These are phyloP conservation scores for Heterobasidion irregulare DNA, from an alignment of 1,284 basidiomycete genomes.

Conservation along the genomic window DNA sequence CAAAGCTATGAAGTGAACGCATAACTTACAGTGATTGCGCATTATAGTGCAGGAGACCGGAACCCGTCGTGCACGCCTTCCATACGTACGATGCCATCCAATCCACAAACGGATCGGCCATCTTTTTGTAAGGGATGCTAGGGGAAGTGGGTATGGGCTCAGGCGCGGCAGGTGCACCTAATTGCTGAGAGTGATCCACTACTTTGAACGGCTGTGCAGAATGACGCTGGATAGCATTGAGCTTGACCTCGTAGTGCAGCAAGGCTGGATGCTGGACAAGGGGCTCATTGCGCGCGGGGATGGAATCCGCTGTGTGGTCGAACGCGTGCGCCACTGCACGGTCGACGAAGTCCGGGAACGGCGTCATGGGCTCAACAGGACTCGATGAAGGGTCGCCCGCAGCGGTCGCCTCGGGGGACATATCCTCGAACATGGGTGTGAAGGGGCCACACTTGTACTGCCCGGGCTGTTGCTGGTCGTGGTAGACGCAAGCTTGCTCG, in stretches of 20 bases:
- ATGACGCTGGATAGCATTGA: neutral
- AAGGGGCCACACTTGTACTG: constrained; percentile 41
- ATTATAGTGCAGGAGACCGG: constrained; percentile 39
- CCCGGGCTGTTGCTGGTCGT: constrained; percentile 6
- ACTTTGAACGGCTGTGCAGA: neutral
- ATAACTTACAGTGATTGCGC: constrained; percentile 21
- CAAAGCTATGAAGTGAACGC: neutral
- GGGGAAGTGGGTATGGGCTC: constrained; percentile 41
- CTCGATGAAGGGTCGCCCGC: constrained; percentile 51
- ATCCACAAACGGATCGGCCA: constrained; percentile 66
- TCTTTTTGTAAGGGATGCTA: constrained; percentile 54
- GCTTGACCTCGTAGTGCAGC: no score
- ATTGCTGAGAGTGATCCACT: constrained; percentile 6
- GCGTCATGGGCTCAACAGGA: constrained; percentile 63
- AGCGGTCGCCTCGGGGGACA: constrained; percentile 45
- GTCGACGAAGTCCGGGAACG: constrained; percentile 68
- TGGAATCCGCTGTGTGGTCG: neutral
- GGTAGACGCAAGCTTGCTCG: constrained; percentile 1
- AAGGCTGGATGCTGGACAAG: neutral
- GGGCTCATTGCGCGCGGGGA: neutral
- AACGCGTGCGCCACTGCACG: constrained; percentile 42
- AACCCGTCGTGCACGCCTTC: constrained; percentile 67
- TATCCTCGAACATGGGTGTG: constrained; percentile 57
- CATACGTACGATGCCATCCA: constrained; percentile 74
- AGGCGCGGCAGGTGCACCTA: constrained; percentile 12